Evolutionary conservation across 306 rosid species (phyloP).

Genomic region (Medicago arabica): DNA sequence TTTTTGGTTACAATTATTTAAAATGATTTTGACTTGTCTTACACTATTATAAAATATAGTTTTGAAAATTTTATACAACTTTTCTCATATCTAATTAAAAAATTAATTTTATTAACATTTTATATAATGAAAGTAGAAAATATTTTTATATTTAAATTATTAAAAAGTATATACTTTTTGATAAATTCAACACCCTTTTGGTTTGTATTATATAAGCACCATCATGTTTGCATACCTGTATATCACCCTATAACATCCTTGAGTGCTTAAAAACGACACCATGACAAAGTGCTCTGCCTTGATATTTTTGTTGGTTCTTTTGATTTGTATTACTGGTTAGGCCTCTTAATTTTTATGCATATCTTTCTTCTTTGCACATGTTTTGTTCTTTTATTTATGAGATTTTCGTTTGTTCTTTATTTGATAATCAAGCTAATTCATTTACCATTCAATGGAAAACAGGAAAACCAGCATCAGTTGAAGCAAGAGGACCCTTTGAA

Average conservation of each 20-base stretch:
- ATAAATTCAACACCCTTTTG: not conserved
- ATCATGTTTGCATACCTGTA: not conserved
- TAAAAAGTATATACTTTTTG: not conserved
- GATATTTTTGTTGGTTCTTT: not conserved
- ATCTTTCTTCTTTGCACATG: not conserved
- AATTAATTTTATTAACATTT: too few species aligned
- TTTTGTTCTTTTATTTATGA: not conserved
- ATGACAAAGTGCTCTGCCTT: not conserved
- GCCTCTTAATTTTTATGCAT: not conserved
- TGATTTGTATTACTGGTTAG: constrained; percentile 15
- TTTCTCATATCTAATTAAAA: too few species aligned
- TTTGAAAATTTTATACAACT: too few species aligned
- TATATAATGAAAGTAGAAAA: too few species aligned
- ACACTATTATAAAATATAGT: too few species aligned
- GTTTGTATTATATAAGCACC: not conserved
- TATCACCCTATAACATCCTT: not conserved
- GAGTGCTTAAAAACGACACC: not conserved
- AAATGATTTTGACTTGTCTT: too few species aligned
- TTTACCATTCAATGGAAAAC: not conserved
- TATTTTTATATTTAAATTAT: not conserved
- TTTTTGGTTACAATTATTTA: too few species aligned
- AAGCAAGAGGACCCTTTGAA: constrained; percentile 32
- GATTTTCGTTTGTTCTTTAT: not conserved
- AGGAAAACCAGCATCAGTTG: not conserved
- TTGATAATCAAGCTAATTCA: too few species aligned